Base-by-base conservation (phyloP, 176 grass and related monocot species). In the Melocanna baccifera region DNA sequence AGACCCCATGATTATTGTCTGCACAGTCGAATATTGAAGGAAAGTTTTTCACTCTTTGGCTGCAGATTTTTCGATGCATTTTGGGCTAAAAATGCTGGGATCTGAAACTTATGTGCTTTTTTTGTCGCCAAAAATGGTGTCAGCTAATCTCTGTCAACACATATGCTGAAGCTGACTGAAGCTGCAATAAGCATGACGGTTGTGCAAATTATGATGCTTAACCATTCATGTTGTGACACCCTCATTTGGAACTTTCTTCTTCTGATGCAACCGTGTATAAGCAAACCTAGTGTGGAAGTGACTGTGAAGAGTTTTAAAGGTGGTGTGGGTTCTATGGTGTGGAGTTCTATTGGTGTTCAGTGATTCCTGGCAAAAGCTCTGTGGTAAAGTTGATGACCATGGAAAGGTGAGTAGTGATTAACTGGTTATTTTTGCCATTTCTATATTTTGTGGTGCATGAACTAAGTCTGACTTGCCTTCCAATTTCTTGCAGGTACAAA, bases 401-500 rank as follows among this genome's bases (percentile, higher is more conserved):
- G 91, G 91, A 92, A 71, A 89, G 87, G 91, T 92, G 14, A 77
- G 55, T 12, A 43, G 28, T 36, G 47, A 42, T 22, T 51, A 12
- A 7, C 20, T n/a, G 2, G 1, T 22, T 57, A 57, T 50, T 29
- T 84, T 48, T 71, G 32, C 19, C 64, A 13, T 8, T 26, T 74
- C 18, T 80, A 22, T 25, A 9, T 37, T 57, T 30, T 23, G n/a
- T 2, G 53, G 1, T 29, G 1, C 0, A 41, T 18, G 66, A 9
- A 19, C 16, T 43, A 36, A 39, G 57, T 36, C 47, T 63, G 18
- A 82, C 1, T 14, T 7, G 14, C 10, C 47, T 30, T 65, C 7
- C 12, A 43, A 84, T 80, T 16, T 67, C 30, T 74, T 61, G 83
- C 78, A 97, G 94, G 90, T 97, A 97, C 79, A 93, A 70, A 82